Evolutionary conservation across 345 rosid species (phyloP).

Genomic region (Rubroshorea leprosula): DNA sequence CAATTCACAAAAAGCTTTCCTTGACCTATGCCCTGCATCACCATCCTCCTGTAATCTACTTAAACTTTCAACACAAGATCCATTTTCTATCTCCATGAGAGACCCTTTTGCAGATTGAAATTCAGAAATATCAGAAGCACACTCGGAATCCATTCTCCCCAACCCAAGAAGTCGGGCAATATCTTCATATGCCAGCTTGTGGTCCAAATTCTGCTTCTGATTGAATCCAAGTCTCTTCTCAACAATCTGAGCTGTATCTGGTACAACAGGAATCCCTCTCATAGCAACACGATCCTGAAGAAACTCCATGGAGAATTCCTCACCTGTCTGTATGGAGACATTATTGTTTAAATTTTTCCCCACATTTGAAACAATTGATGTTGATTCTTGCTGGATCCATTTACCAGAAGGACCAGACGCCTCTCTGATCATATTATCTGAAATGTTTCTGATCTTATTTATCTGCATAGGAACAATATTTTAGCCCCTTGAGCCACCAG

Average conservation of each 20-base stretch:
- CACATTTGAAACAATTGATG: conserved; percentile 17
- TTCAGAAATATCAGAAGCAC: conserved; percentile 42
- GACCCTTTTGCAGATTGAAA: conserved; percentile 35
- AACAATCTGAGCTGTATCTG: conserved; percentile 16
- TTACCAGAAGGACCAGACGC: conserved; percentile 26
- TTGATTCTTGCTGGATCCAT: conserved; percentile 27
- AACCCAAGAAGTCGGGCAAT: conserved; percentile 45
- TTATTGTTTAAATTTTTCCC: conserved; percentile 33
- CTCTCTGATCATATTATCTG: conserved; percentile 25
- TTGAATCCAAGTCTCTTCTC: conserved; percentile 21
- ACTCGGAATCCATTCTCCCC: conserved; percentile 47
- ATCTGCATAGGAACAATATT: conserved; percentile 12
- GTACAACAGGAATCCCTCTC: conserved; percentile 22
- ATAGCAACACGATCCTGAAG: conserved; percentile 37
- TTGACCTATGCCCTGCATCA: conserved; percentile 25
- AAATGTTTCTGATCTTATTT: conserved; percentile 14
- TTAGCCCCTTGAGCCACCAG: conserved; percentile 15
- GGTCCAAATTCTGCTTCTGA: conserved; percentile 31
- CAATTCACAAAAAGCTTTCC: conserved; percentile 42
- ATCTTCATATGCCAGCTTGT: conserved; percentile 32
- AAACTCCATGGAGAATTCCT: conserved; percentile 61
- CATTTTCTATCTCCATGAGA: conserved; percentile 31
- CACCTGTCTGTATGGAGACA: conserved; percentile 54
- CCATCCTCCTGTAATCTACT: conserved; percentile 28
- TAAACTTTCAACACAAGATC: conserved; percentile 30